These are phyloP conservation scores for Bromus sterilis DNA, from an alignment of 176 grass and related monocot genomes.

Conservation along the genomic window DNA sequence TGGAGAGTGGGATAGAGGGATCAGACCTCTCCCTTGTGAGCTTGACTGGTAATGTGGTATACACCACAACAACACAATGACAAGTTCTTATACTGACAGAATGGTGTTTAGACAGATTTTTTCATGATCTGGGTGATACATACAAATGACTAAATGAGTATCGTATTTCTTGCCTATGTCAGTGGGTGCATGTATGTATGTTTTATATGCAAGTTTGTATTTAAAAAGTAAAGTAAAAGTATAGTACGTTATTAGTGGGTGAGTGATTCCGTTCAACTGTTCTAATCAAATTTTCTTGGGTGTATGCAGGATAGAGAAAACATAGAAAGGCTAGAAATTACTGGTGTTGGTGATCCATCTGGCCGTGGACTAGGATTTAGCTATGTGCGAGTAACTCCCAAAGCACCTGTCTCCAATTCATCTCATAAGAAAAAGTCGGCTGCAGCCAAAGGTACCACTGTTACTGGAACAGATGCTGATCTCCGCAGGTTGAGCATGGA, in stretches of 20 bases:
- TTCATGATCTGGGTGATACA: not conserved
- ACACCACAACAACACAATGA: not conserved
- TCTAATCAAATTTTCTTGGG: constrained; percentile 5
- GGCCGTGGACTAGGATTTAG: constrained; percentile 94
- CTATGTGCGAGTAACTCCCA: constrained; percentile 78
- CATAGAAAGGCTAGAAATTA: constrained; percentile 92
- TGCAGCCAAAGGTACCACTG: constrained; percentile 79
- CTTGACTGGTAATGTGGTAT: not conserved
- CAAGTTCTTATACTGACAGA: not conserved
- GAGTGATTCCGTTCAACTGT: not conserved
- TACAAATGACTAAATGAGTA: too few relatives aligned
- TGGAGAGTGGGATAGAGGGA: not conserved
- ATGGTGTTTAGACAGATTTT: not conserved
- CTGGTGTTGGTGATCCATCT: constrained; percentile 91
- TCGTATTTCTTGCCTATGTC: not conserved
- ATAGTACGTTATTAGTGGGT: not conserved
- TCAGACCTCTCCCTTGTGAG: not conserved
- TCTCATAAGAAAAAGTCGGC: constrained; percentile 74
- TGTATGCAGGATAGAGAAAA: constrained; percentile 72
- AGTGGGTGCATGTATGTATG: constrained; percentile 28
- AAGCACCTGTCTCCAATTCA: constrained; percentile 75
- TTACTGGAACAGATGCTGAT: constrained; percentile 97
- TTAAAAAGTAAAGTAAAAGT: not conserved
- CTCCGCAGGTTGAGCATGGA: constrained; percentile 99
- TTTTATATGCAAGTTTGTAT: constrained; percentile 5